These are phyloP conservation scores for Fusarium nematophilum DNA, from an alignment of 2,329 filamentous ascomycete genomes.

Conservation along the genomic window DNA sequence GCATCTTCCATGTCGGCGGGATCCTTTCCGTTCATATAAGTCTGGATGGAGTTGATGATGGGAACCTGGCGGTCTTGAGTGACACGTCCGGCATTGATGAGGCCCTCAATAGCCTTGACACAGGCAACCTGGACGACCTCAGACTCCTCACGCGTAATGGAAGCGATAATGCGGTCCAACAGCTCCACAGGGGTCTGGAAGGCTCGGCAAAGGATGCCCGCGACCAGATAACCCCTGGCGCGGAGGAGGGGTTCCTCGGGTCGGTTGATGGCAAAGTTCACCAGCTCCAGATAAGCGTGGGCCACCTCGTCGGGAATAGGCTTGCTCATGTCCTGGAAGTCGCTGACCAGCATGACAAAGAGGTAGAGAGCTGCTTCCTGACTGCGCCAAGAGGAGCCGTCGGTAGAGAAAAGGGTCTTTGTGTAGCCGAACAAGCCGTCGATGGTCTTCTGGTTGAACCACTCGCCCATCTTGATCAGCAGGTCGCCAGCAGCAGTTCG, in stretches of 20 bases:
- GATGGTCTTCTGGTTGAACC: slow-evolving; percentile 80
- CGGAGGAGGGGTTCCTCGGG: slow-evolving; percentile 80
- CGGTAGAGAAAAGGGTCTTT: slow-evolving; percentile 74
- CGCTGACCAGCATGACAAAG: slow-evolving; percentile 84
- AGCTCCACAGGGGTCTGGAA: slow-evolving; percentile 72
- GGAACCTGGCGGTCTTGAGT: slow-evolving; percentile 67
- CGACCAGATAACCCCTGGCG: slow-evolving; percentile 87
- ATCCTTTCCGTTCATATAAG: slow-evolving; percentile 84
- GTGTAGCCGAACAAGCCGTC: slow-evolving; percentile 84
- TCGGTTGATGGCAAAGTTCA: slow-evolving; percentile 79
- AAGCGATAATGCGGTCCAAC: slow-evolving; percentile 78
- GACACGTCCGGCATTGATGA: slow-evolving; percentile 66
- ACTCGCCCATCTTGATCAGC: slow-evolving; percentile 91
- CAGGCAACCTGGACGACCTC: slow-evolving; percentile 94
- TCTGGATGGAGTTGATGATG: slow-evolving; percentile 71
- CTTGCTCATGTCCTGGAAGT: slow-evolving; percentile 83
- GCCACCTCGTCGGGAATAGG: slow-evolving; percentile 76
- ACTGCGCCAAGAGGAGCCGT: slow-evolving; percentile 64
- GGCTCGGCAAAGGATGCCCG: slow-evolving; percentile 80
- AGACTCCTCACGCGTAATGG: slow-evolving; percentile 79
- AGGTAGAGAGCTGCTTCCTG: slow-evolving; percentile 88
- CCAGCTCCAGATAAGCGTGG: slow-evolving; percentile 81
- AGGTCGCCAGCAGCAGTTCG: slow-evolving; percentile 93
- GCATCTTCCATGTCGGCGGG: slow-evolving; percentile 85
- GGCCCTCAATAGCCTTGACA: slow-evolving; percentile 83